Conservation (phyloP, 176 grass and related monocot genomes). For the Paspalum notatum region DNA sequence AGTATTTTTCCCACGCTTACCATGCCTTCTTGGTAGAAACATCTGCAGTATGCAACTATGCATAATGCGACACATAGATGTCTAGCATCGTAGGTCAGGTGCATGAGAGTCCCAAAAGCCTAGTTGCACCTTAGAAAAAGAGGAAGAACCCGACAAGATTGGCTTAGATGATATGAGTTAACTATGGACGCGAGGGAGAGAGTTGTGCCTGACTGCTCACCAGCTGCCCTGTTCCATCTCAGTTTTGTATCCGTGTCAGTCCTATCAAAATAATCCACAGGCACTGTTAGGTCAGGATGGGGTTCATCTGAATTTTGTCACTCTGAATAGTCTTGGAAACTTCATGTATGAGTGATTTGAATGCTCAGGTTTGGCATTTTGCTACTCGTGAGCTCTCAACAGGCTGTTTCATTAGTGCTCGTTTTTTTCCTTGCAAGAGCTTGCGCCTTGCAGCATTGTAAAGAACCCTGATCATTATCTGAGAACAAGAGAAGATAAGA, state of each 20-base stretch:
- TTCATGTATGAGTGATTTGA: slow-evolving; percentile 27
- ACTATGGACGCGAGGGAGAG: slow-evolving; percentile 6
- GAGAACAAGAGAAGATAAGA: neutral
- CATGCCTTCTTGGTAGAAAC: no score
- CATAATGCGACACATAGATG: neutral
- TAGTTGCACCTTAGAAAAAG: slow-evolving; percentile 19
- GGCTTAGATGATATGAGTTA: slow-evolving; percentile 30
- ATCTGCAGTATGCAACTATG: no score
- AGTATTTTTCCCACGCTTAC: no score
- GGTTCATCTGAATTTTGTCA: slow-evolving; percentile 42
- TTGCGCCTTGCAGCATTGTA: neutral
- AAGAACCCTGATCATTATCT: slow-evolving; percentile 6
- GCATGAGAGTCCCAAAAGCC: slow-evolving; percentile 24
- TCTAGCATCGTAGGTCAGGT: slow-evolving; percentile 8
- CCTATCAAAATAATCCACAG: slow-evolving; percentile 34
- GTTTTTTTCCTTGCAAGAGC: neutral
- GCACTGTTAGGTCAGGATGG: slow-evolving; percentile 30
- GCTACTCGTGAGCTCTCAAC: neutral
- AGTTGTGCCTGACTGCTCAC: slow-evolving; percentile 25
- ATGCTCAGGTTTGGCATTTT: slow-evolving; percentile 6
- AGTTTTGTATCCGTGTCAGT: slow-evolving; percentile 10
- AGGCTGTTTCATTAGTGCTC: neutral
- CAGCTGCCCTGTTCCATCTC: slow-evolving; percentile 33
- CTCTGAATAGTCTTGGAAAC: neutral
- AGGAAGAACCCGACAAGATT: slow-evolving; percentile 39